Percentiles rank a stretch among this genome's conserved stretches.
These are phyloP conservation scores for Mycena belliarum DNA, from an alignment of 768 basidiomycete species.

Conservation along the genomic window DNA sequence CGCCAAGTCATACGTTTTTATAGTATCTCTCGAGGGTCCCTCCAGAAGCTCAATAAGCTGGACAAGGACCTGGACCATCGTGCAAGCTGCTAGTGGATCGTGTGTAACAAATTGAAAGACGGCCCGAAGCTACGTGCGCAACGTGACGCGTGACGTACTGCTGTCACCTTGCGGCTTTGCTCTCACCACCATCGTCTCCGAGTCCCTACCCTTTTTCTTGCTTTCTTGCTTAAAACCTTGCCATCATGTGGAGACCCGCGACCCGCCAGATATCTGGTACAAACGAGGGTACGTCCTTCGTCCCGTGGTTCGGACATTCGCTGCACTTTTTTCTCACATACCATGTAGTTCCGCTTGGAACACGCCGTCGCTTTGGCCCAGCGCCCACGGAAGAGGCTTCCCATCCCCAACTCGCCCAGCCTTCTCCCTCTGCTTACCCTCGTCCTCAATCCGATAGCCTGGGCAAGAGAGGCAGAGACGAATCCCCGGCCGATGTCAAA, in stretches of 20 bases:
- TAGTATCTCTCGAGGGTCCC: too few relatives aligned
- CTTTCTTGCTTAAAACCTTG: conserved; percentile 31
- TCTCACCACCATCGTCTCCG: conserved; percentile 32
- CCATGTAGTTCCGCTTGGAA: conserved; percentile 73
- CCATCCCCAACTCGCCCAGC: conserved; percentile 84
- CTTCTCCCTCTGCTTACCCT: conserved; percentile 84
- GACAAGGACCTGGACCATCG: too few relatives aligned
- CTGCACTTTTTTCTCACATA: conserved; percentile 14
- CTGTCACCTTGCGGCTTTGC: conserved; percentile 20
- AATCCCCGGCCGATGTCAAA: conserved; percentile 65
- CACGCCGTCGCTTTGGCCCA: conserved; percentile 89
- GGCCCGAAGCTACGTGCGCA: too few relatives aligned
- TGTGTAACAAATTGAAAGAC: too few relatives aligned
- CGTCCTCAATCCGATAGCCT: conserved; percentile 58
- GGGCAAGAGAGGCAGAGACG: conserved; percentile 66
- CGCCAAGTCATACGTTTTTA: too few relatives aligned
- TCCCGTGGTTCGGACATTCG: conserved; percentile 4
- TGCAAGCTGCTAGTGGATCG: too few relatives aligned
- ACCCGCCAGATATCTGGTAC: conserved; percentile 90
- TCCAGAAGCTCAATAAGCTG: too few relatives aligned
- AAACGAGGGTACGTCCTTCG: conserved; percentile 77
- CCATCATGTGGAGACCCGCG: conserved; percentile 83
- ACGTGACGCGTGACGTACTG: neutral
- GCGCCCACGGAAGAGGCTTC: conserved; percentile 79
- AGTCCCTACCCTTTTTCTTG: conserved; percentile 21